A percentile compares a stretch with the other conserved stretches of the same genome.
Evolutionary conservation across 352 stramenopile genomes (phyloP).

Genomic region (Pythium aristosporum): DNA sequence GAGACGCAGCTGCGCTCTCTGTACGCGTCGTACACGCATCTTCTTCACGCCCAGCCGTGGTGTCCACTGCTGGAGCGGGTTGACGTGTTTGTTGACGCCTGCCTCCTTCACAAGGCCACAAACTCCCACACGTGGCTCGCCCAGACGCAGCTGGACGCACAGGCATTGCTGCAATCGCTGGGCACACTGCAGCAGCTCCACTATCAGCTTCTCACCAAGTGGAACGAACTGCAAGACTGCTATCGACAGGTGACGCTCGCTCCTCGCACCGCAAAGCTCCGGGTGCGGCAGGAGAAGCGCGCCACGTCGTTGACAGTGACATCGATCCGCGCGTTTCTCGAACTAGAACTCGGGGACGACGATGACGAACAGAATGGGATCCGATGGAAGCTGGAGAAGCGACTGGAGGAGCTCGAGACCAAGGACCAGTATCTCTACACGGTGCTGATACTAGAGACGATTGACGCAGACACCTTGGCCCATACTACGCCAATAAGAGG

Average conservation of each 20-base stretch:
- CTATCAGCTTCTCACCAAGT: slow-evolving; percentile 50
- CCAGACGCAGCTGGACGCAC: slow-evolving; percentile 34
- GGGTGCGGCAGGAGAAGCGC: slow-evolving; percentile 26
- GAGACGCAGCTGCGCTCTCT: slow-evolving; percentile 57
- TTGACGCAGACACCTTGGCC: not conserved
- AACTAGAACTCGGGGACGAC: slow-evolving; percentile 32
- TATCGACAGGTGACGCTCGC: slow-evolving; percentile 19
- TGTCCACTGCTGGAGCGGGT: slow-evolving; percentile 42
- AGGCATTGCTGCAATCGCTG: slow-evolving; percentile 41
- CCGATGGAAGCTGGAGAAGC: slow-evolving; percentile 25
- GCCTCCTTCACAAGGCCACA: not conserved
- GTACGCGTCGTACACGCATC: slow-evolving; percentile 48
- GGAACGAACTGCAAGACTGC: slow-evolving; percentile 50
- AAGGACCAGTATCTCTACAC: slow-evolving; percentile 35
- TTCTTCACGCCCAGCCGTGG: slow-evolving; percentile 58
- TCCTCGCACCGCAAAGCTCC: slow-evolving; percentile 9
- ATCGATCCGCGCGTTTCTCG: slow-evolving; percentile 41
- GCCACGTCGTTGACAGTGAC: slow-evolving; percentile 36
- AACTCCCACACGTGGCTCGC: slow-evolving; percentile 10
- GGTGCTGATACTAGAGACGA: slow-evolving; percentile 27
- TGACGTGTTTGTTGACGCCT: slow-evolving; percentile 37
- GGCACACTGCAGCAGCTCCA: slow-evolving; percentile 51
- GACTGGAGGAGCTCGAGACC: slow-evolving; percentile 33
- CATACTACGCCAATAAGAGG: not conserved
- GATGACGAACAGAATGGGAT: not conserved